A percentile compares a stretch with the other conserved stretches of the same genome.
Conservation (phyloP, 164 flowering plant genomes). For the Stephania japonica region DNA sequence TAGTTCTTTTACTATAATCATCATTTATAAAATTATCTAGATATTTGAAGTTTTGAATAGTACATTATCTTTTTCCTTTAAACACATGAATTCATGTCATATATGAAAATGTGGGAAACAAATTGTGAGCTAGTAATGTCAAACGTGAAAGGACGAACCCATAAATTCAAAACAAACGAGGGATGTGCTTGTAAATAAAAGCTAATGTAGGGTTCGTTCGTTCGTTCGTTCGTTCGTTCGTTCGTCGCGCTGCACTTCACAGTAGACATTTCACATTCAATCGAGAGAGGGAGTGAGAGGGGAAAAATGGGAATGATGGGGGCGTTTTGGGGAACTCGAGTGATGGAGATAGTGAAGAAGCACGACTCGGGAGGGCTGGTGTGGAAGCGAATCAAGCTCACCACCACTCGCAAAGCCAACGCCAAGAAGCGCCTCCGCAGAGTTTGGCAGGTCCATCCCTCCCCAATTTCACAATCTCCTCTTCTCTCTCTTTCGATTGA, state of each 20-base stretch:
- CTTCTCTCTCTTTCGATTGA: neutral
- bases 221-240: neutral
- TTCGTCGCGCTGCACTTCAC: no score
- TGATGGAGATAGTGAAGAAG: constrained; percentile 65
- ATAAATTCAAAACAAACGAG: neutral
- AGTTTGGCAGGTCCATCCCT: constrained; percentile 56
- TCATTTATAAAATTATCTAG: no score
- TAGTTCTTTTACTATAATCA: no score
- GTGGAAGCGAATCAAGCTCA: constrained; percentile 65
- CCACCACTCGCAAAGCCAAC: constrained; percentile 55
- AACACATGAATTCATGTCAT: no score
- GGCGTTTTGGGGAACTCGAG: constrained; percentile 20
- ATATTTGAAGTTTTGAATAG: no score
- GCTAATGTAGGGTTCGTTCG: neutral
- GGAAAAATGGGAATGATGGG: neutral
- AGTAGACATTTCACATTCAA: neutral
- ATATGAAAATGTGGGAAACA: no score
- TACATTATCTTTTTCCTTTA: no score
- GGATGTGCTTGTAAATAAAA: neutral
- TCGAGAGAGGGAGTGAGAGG: constrained; percentile 7
- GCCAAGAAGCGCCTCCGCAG: constrained; percentile 64
- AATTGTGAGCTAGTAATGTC: neutral
- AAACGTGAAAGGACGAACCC: neutral
- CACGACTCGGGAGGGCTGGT: constrained; percentile 54
- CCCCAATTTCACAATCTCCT: neutral